Base-by-base conservation (phyloP, 148 eudicot species). In the Simmondsia chinensis region DNA sequence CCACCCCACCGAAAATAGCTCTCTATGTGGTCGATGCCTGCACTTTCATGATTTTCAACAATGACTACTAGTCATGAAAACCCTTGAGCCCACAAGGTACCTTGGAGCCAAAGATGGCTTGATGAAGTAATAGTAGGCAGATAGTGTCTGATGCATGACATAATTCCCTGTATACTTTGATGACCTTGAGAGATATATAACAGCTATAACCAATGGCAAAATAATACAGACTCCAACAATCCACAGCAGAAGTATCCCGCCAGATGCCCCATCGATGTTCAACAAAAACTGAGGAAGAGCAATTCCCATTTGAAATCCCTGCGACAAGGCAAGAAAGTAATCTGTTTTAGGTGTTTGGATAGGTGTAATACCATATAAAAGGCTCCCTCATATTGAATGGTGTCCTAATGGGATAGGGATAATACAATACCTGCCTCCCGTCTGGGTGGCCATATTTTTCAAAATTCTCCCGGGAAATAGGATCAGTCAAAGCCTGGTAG, bases 371-470 rank as follows among this genome's bases (percentile, higher is more conserved):
- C n/a, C n/a, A n/a, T n/a, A n/a, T n/a, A n/a, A n/a, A n/a, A n/a
- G n/a, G n/a, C n/a, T n/a, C n/a, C n/a, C n/a, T n/a, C n/a, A n/a
- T n/a, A n/a, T n/a, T n/a, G n/a, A n/a, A n/a, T n/a, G n/a, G n/a
- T n/a, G n/a, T n/a, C n/a, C n/a, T n/a, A n/a, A n/a, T n/a, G n/a
- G n/a, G n/a, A n/a, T n/a, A n/a, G n/a, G n/a, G n/a, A n/a, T n/a
- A n/a, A n/a, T 19, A 26, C 7, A 28, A 35, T 75, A 91, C 97
- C 88, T 91, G 95, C 50, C 95, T 77, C 43, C 97, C 97, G 79
- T 91, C 95, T 14, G 97, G 97, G 68, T 91, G 97, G 54, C 97
- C 97, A 63, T 91, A 91, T 66, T 91, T 91, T 62, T 82, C 97
- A 65, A 43, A 89, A 61, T 89, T 89, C 57, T 89, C 97, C 40